These are phyloP conservation scores for Capillidium heterosporum DNA, from an alignment of 371 early-diverging fungal genomes.

Conservation along the genomic window DNA sequence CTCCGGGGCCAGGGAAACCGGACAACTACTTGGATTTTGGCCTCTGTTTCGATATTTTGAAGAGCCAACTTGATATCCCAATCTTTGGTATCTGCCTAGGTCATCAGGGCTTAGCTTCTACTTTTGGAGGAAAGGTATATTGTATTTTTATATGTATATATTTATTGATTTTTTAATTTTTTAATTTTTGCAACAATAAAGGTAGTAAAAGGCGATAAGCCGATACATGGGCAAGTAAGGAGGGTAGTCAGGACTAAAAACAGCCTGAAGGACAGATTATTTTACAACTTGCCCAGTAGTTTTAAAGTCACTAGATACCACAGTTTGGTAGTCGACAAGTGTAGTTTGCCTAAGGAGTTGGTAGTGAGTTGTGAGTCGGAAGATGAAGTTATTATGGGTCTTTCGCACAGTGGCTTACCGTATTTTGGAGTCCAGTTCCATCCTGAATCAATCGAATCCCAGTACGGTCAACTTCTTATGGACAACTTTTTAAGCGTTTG, in stretches of 20 bases:
- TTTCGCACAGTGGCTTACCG: slow-evolving; percentile 48
- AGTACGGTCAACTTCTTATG: slow-evolving; percentile 47
- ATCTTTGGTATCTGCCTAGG: slow-evolving; percentile 97
- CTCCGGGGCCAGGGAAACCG: slow-evolving; percentile 66
- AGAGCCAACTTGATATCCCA: slow-evolving; percentile 34
- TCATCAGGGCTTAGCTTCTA: slow-evolving; percentile 78
- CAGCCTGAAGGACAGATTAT: slow-evolving; percentile 18
- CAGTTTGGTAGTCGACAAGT: slow-evolving; percentile 52
- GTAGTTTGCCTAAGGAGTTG: slow-evolving; percentile 26
- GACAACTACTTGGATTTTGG: slow-evolving; percentile 64
- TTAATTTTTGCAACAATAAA: too few relatives aligned
- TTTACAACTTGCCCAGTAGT: slow-evolving; percentile 33
- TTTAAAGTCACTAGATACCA: slow-evolving; percentile 82
- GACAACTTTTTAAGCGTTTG: slow-evolving; percentile 49
- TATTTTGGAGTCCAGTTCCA: slow-evolving; percentile 92
- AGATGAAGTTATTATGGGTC: slow-evolving; percentile 56
- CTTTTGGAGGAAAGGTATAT: slow-evolving; percentile 57
- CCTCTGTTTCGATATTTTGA: slow-evolving; percentile 43
- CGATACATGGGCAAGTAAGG: too few relatives aligned
- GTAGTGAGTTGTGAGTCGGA: slow-evolving; percentile 33
- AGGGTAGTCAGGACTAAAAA: too few relatives aligned
- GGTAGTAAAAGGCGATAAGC: too few relatives aligned
- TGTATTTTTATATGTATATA: neutral
- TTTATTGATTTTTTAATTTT: too few relatives aligned
- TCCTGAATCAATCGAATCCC: slow-evolving; percentile 85